These are phyloP conservation scores for Botryotinia narcissicola DNA, from an alignment of 2,329 filamentous ascomycete genomes.

Conservation along the genomic window DNA sequence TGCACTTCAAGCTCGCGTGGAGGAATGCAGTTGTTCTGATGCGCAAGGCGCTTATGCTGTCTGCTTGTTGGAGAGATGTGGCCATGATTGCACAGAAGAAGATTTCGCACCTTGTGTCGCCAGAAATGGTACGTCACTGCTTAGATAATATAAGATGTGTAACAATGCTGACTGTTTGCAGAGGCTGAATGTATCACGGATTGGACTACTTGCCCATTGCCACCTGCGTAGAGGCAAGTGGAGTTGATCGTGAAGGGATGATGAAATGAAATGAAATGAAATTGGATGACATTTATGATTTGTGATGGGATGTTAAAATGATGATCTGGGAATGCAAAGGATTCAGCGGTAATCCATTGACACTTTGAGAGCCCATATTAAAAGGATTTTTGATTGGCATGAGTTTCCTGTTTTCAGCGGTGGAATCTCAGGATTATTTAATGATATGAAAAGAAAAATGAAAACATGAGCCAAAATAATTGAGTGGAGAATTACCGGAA, in stretches of 20 bases:
- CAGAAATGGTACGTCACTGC: neutral
- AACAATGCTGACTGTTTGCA: neutral
- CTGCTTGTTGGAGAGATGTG: constrained; percentile 7
- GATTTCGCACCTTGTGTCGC: constrained; percentile 7
- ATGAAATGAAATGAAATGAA: too few species aligned
- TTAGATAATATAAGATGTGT: neutral
- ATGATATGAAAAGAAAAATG: neutral
- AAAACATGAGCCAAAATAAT: neutral
- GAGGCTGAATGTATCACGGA: constrained; percentile 6
- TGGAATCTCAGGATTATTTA: neutral
- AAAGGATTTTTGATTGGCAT: neutral
- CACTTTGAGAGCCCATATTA: neutral
- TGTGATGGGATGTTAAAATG: neutral
- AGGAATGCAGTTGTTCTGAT: constrained; percentile 16
- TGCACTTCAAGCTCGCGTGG: neutral
- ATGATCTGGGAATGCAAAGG: neutral
- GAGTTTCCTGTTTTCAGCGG: neutral
- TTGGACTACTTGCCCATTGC: constrained; percentile 5
- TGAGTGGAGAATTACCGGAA: neutral
- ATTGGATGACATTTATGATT: neutral
- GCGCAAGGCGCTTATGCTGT: constrained; percentile 4
- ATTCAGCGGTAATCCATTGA: neutral
- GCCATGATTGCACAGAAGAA: constrained; percentile 8
- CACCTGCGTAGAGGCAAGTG: constrained; percentile 1
- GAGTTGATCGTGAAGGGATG: neutral